A percentile compares a stretch with the other conserved stretches of the same genome.
Conservation (phyloP, 179 eudicot genomes). For the Spergularia azorica region DNA sequence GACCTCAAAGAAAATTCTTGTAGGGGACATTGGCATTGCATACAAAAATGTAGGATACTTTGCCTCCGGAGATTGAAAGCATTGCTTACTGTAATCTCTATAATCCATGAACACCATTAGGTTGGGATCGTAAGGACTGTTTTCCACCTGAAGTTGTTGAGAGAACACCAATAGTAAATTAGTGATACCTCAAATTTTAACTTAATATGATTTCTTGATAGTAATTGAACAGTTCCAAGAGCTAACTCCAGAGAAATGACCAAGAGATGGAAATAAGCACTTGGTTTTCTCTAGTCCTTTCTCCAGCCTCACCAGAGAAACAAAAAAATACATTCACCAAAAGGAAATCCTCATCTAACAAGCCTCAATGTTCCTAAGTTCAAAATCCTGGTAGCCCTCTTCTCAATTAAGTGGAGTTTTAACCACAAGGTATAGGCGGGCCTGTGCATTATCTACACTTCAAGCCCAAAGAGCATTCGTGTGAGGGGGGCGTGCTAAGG, state of each 20-base stretch:
- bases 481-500: too few relatives aligned
- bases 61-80: constrained; percentile 52
- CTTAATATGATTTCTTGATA: neutral
- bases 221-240: neutral
- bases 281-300: neutral
- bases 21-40: constrained; percentile 95
- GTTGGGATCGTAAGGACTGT: constrained; percentile 80
- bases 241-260: neutral
- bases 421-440: too few relatives aligned
- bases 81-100: constrained; percentile 63
- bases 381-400: too few relatives aligned
- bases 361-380: too few relatives aligned
- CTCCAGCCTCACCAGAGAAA: neutral
- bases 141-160: constrained; percentile 66
- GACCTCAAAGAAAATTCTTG: constrained; percentile 94
- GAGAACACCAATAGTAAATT: neutral
- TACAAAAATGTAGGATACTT: constrained; percentile 91
- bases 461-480: too few relatives aligned
- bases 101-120: constrained; percentile 99
- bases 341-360: too few relatives aligned
- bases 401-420: too few relatives aligned
- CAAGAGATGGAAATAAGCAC: neutral
- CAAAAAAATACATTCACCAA: too few relatives aligned
- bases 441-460: too few relatives aligned
- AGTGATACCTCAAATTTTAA: neutral